Percentiles rank a stretch among this genome's conserved stretches.
Conservation (phyloP, 306 rosid genomes). For the Pyrus pyrifolia region DNA sequence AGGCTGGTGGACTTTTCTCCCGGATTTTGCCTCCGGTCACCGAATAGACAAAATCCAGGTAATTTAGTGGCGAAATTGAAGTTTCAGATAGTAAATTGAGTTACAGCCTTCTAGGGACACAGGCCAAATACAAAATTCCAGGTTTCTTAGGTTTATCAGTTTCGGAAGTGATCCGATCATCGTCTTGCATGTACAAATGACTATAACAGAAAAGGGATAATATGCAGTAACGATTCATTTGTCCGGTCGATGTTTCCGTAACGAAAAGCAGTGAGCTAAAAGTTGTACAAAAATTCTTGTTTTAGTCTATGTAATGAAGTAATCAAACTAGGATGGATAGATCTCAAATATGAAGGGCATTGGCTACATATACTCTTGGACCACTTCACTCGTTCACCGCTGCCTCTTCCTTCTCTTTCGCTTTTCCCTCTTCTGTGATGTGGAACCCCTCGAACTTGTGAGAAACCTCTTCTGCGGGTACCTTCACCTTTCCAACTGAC, state of each 20-base stretch:
- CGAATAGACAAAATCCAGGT: neutral
- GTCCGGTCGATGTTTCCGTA: constrained; percentile 8
- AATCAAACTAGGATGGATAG: neutral
- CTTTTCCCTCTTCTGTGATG: constrained; percentile 54
- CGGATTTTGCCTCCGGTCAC: too few relatives aligned
- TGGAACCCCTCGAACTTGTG: constrained; percentile 80
- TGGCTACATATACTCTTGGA: neutral
- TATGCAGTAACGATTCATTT: neutral
- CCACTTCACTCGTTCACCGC: constrained; percentile 42
- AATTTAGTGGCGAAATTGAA: neutral
- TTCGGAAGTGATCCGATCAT: neutral
- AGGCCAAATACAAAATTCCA: neutral
- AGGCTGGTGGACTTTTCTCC: neutral
- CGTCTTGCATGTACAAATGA: neutral
- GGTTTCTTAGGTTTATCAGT: neutral
- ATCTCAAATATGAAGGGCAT: neutral
- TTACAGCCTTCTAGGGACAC: too few relatives aligned
- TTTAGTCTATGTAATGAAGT: neutral
- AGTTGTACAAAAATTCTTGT: constrained; percentile 20
- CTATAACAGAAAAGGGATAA: neutral
- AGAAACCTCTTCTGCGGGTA: constrained; percentile 59
- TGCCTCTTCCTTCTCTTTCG: constrained; percentile 61
- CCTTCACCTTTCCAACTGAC: constrained; percentile 46
- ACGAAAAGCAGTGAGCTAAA: constrained; percentile 27
- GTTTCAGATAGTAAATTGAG: neutral